phyloP scores from a whole-genome alignment of 306 rosid species.

The Rubus parviflorus region DNA sequence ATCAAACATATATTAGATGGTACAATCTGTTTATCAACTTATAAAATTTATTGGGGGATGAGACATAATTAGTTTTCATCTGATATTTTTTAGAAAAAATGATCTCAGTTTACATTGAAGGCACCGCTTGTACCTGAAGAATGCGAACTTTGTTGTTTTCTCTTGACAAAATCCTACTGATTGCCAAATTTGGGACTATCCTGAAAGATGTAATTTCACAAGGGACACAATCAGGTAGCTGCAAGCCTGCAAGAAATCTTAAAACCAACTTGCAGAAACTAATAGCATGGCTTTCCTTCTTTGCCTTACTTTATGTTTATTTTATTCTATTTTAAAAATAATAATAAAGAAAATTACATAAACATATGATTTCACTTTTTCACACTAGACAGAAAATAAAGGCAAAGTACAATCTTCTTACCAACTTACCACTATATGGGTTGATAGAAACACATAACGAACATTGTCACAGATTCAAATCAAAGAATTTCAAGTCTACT shows the following conservation, averaged over 20 bases:
- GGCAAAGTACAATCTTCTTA: neutral
- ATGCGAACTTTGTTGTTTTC: slow-evolving; percentile 96
- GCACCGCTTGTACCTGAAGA: slow-evolving; percentile 65
- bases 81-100: neutral
- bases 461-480: neutral
- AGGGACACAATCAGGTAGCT: slow-evolving; percentile 19
- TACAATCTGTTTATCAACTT: neutral
- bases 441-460: neutral
- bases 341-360: neutral
- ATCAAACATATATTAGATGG: neutral
- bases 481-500: neutral
- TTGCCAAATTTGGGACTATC: slow-evolving; percentile 93
- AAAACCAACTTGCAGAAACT: slow-evolving; percentile 8
- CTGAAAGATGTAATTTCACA: slow-evolving; percentile 44
- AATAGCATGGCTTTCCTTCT: neutral
- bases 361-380: neutral
- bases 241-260: slow-evolving; percentile 17
- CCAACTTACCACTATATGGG: neutral
- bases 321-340: neutral
- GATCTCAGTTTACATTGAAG: neutral
- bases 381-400: neutral
- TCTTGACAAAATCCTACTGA: slow-evolving; percentile 80
- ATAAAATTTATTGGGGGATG: neutral
- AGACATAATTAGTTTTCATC: neutral
- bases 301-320: neutral